phyloP scores from a whole-genome alignment of 179 eudicot genomes.

The Gypsophila paniculata region DNA sequence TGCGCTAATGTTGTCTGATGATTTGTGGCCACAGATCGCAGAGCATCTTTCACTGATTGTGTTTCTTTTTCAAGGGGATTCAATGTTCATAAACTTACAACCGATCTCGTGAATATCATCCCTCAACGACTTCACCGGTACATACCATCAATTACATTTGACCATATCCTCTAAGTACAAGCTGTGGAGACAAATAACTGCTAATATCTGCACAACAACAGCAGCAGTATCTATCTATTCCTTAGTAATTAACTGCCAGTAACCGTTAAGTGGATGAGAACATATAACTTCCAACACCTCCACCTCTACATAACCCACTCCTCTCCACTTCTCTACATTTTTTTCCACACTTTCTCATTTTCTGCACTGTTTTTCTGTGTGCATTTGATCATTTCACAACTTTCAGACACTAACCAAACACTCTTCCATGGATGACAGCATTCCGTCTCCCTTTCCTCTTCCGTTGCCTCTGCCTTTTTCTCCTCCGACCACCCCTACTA shows the following conservation, averaged over 20 bases:
- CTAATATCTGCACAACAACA: not conserved
- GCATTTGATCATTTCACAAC: not conserved
- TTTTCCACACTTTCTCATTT: slow-evolving; percentile 6
- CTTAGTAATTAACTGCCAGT: slow-evolving; percentile 15
- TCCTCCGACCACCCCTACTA: slow-evolving; percentile 13
- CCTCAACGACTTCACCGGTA: not conserved
- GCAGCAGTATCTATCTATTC: not conserved
- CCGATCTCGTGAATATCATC: not conserved
- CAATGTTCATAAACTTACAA: too few species aligned
- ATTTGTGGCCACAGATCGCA: too few species aligned
- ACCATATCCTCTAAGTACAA: not conserved
- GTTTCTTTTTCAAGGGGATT: too few species aligned
- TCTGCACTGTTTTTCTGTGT: not conserved
- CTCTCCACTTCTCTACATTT: slow-evolving; percentile 24
- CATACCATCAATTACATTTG: too few species aligned
- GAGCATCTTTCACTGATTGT: too few species aligned
- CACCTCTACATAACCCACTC: slow-evolving; percentile 30
- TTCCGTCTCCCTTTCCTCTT: not conserved
- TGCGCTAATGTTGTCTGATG: too few species aligned
- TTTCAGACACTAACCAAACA: not conserved
- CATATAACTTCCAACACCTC: slow-evolving; percentile 17
- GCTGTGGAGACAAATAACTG: not conserved
- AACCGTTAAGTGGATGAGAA: slow-evolving; percentile 12
- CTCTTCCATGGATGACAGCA: not conserved
- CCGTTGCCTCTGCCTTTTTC: not conserved